A percentile compares a stretch with the other conserved stretches of the same genome.
phyloP scores from a whole-genome alignment of 192 early-diverging fungal genomes.

The Geranomyces variabilis region DNA sequence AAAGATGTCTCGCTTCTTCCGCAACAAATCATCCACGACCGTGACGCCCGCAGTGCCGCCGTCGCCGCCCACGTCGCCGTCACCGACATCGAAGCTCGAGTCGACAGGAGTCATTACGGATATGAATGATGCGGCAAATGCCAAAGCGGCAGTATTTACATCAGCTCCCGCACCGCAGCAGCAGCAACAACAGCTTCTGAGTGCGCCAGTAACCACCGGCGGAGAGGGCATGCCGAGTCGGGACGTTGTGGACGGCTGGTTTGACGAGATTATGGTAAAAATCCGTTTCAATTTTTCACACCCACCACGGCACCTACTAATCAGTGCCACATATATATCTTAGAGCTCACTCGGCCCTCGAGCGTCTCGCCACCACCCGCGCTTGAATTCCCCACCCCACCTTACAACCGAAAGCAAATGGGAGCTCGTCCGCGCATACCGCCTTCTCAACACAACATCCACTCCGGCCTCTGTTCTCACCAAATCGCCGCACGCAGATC shows the following conservation, averaged over 20 bases:
- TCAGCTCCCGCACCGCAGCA: too few relatives aligned
- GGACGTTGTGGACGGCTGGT: slow-evolving; percentile 27
- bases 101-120: too few relatives aligned
- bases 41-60: too few relatives aligned
- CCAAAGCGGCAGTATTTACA: too few relatives aligned
- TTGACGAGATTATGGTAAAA: slow-evolving; percentile 31
- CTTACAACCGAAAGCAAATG: slow-evolving; percentile 22
- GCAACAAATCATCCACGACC: too few relatives aligned
- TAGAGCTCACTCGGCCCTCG: not conserved
- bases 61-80: too few relatives aligned
- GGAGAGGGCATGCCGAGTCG: slow-evolving; percentile 10
- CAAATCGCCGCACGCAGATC: not conserved
- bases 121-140: too few relatives aligned
- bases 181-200: not conserved
- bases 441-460: not conserved
- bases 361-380: not conserved
- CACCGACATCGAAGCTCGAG: too few relatives aligned
- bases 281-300: too few relatives aligned
- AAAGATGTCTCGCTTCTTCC: too few relatives aligned
- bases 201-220: not conserved
- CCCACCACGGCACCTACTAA: not conserved
- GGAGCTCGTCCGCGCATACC: slow-evolving; percentile 27
- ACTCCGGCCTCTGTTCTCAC: not conserved
- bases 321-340: not conserved
- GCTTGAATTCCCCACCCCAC: not conserved